Percentiles rank a stretch among this genome's conserved stretches.
These are phyloP conservation scores for Choanephora cucurbitarum DNA, from an alignment of 371 early-diverging fungal genomes.

Conservation along the genomic window DNA sequence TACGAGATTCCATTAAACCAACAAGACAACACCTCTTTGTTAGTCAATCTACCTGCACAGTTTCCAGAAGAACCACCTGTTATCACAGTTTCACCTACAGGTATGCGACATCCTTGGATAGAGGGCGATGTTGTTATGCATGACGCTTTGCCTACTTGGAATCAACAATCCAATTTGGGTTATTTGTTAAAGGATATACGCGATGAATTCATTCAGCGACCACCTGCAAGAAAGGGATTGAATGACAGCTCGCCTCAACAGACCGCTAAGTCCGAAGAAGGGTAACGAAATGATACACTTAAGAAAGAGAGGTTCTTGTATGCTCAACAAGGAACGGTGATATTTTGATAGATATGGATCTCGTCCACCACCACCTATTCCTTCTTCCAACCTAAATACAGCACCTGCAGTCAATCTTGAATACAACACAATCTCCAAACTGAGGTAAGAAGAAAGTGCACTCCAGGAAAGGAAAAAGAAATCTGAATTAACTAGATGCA, in stretches of 20 bases:
- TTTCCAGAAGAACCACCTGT: conserved; percentile 63
- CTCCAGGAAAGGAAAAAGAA: not conserved
- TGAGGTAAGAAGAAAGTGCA: too few relatives aligned
- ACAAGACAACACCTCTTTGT: conserved; percentile 29
- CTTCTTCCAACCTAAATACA: conserved; percentile 15
- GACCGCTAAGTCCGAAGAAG: conserved; percentile 16
- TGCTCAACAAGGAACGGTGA: too few relatives aligned
- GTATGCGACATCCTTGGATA: conserved; percentile 58
- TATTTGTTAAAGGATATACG: conserved; percentile 53
- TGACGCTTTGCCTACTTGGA: conserved; percentile 34
- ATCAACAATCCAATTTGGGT: conserved; percentile 44
- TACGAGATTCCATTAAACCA: conserved; percentile 39
- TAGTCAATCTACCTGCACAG: conserved; percentile 48
- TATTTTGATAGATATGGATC: conserved; percentile 33
- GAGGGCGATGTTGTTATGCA: conserved; percentile 53
- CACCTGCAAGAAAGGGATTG: conserved; percentile 34
- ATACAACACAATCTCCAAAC: conserved; percentile 16
- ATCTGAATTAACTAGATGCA: not conserved
- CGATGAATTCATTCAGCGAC: conserved; percentile 47
- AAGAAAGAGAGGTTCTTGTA: not conserved
- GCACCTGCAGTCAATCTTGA: conserved; percentile 17
- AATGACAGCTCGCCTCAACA: conserved; percentile 1
- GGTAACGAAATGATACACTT: conserved; percentile 12
- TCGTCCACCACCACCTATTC: conserved; percentile 51
- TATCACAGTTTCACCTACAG: conserved; percentile 59